Base-by-base conservation (phyloP, 1,139 yeast species). In the Starmera stellimalicola region DNA sequence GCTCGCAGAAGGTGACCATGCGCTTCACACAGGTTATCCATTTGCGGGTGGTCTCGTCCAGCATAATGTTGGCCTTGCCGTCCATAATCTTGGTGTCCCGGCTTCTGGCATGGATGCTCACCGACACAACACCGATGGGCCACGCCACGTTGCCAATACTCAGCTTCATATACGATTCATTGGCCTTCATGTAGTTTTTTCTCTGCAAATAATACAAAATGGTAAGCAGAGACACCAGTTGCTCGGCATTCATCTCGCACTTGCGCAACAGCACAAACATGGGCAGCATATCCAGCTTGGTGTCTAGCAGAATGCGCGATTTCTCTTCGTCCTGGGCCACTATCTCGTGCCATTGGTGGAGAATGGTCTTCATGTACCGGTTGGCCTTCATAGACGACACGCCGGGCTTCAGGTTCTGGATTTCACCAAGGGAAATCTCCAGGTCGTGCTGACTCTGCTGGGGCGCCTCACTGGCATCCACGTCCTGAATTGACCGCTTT, bases 91-190 rank as follows among this genome's bases (percentile, higher is more conserved):
- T 57, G 26, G 63, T 60, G 46, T 73, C 70, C 15, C 81, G 74
- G 42, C 77, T 70, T 39, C 93, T 61, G 27, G 76, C 80, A 52
- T 85, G 95, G 38, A 85, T 83, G 30, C 93, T 88, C 11, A 84
- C 82, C 35, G 74, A 73, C 10, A 76, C 64, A 9, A 85, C 83
- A 25, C 95, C 95, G 41, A 85, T 81, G 3, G 95, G 95, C 94
- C 95, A 85, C 2, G 94, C 91, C 2, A 82, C 85, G 44, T 83
- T 83, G 1, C 95, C 95, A 23, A 85, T 77, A 49, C 93, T 79
- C 42, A 85, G 60, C 43, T 79, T 72, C 66, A 83, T 63, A 51
- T 85, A 85, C 26, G 77, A 65, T 46, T 81, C 84, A 40, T 73
- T 72, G 5, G 94, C 88, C 34, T 62, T 62, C 26, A 60, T 57